These are phyloP conservation scores for Orobanche coerulescens DNA, from an alignment of 257 asterid species.

Conservation along the genomic window DNA sequence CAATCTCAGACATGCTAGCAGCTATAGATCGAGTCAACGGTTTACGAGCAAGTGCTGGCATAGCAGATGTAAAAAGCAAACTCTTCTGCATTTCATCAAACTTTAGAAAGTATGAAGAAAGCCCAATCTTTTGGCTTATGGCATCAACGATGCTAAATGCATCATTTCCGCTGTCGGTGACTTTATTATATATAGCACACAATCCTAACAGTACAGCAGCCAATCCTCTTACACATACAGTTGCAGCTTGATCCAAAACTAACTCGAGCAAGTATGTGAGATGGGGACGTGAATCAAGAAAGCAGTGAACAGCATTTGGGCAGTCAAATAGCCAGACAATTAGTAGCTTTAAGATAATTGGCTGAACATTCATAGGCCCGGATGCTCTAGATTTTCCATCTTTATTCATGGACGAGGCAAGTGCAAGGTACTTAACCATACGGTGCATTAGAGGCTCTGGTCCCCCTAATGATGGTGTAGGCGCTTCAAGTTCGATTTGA, in stretches of 20 bases:
- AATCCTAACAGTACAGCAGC: constrained; percentile 73
- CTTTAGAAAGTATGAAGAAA: constrained; percentile 61
- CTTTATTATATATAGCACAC: constrained; percentile 57
- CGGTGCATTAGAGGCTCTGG: constrained; percentile 88
- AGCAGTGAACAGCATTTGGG: constrained; percentile 79
- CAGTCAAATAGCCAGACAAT: constrained; percentile 72
- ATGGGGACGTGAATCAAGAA: constrained; percentile 81
- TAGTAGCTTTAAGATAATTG: constrained; percentile 73
- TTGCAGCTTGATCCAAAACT: constrained; percentile 47
- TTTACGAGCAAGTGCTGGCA: constrained; percentile 47
- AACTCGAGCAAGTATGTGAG: constrained; percentile 80
- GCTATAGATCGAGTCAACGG: constrained; percentile 74
- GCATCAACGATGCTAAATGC: constrained; percentile 69
- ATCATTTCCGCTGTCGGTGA: constrained; percentile 42
- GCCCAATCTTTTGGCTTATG: constrained; percentile 73
- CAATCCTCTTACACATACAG: constrained; percentile 62
- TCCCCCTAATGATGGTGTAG: constrained; percentile 54
- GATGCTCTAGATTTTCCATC: constrained; percentile 51
- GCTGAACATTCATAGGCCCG: constrained; percentile 43
- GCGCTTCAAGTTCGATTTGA: constrained; percentile 68
- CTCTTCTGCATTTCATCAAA: constrained; percentile 79
- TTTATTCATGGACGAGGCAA: constrained; percentile 70
- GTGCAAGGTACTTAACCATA: constrained; percentile 81
- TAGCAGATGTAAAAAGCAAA: constrained; percentile 55
- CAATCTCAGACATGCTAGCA: constrained; percentile 85